Percentiles rank a stretch among this genome's conserved stretches.
Conservation (phyloP, 495 filamentous ascomycete genomes). For the Tuber borchii region DNA sequence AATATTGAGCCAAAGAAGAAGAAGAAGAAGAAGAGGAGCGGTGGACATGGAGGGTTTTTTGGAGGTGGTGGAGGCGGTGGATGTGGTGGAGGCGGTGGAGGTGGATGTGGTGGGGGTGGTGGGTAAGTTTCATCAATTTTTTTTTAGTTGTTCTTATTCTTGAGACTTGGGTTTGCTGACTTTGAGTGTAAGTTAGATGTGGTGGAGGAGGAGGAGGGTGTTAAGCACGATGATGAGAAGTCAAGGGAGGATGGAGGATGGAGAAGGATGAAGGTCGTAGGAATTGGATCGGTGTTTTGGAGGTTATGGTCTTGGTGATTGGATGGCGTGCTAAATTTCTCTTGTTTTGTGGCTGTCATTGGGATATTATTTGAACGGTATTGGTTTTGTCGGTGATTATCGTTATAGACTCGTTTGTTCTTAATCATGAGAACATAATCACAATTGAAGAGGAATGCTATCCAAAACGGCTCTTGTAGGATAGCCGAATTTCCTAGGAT, state of each 20-base stretch:
- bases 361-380: background rate
- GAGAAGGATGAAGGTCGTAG: background rate
- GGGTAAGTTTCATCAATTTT: background rate
- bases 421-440: background rate
- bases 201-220: slow-evolving; percentile 12
- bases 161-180: background rate
- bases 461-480: background rate
- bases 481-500: slow-evolving; percentile 15
- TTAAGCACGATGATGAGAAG: background rate
- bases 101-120: background rate
- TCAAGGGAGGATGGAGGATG: background rate
- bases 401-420: background rate
- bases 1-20: background rate
- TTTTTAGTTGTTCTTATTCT: background rate
- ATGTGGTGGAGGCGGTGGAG: background rate
- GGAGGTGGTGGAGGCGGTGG: background rate
- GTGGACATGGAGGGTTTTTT: background rate
- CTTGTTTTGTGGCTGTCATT: background rate
- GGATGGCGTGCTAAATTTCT: background rate
- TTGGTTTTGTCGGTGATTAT: background rate
- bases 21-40: background rate
- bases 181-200: slow-evolving; percentile 8
- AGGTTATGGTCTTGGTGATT: background rate
- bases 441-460: background rate
- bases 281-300: background rate